Base-by-base conservation (phyloP, 176 grass and related monocot species). In the Avena sativa region DNA sequence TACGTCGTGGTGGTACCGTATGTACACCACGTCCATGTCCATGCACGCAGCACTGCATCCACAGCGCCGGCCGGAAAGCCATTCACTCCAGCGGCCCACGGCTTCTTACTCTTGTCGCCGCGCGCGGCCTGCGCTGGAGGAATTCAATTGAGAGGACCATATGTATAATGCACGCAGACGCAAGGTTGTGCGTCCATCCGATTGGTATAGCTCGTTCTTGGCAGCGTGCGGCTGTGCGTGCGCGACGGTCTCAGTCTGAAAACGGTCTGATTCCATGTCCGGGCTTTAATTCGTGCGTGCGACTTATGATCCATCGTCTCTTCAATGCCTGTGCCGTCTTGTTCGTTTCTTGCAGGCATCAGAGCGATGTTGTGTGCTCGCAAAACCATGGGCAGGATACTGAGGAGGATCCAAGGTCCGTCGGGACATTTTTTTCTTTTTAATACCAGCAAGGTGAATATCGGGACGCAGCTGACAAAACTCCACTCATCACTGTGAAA, bases 341-440 rank as follows among this genome's bases (percentile, higher is more conserved):
- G 8, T 26, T 80, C 8, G 71, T 51, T 26, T 49, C 26, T 23
- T 26, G 71, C 71, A 74, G 15, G 65, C 30, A 32, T 68, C 5
- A 6, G 30, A 68, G 17, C n/a, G n/a, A 65, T 48, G 46, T 9
- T 50, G 23, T 66, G 44, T 51, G n/a, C n/a, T 44, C n/a, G 14
- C 9, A 66, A 81, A 81, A 67, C 58, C 15, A 81, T 66, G 60
- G 25, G 15, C 61, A 77, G 46, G 44, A 81, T 19, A 81, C 21
- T 48, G 14, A 34, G 25, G 14, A 34, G 25, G 12, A 64, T 64
- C 10, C 23, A 64, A 13, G 61, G 4, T 32, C 30, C 2, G n/a
- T 3, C 60, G 21, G 60, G n/a, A 26, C 30, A 4, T 16, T 55
- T 55, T 6, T 6, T 6, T 5, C 38, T 55, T 52, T 52, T 52